Percentiles rank a stretch among this genome's conserved stretches.
Conservation (phyloP, 2,329 filamentous ascomycete species). For the Exophiala phaeomuriformis region DNA sequence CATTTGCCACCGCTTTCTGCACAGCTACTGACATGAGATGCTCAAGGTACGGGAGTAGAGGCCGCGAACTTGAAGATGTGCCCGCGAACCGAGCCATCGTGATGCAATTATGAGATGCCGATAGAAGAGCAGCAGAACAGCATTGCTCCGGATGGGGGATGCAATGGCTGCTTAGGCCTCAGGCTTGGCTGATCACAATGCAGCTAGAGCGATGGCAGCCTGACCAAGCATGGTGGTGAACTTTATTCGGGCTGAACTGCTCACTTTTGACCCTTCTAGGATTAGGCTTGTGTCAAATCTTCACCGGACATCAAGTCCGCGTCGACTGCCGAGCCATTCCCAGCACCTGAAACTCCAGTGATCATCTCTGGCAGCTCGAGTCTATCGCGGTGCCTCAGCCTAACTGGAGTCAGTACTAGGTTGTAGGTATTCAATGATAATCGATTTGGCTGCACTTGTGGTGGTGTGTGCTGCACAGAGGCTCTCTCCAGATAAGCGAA, state of each 20-base stretch:
- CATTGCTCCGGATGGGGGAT: not conserved
- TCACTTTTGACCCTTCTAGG: not conserved
- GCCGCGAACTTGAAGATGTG: not conserved
- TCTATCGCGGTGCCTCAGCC: not conserved
- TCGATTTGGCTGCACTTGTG: not conserved
- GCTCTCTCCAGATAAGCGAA: not conserved
- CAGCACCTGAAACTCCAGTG: not conserved
- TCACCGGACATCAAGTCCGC: not conserved
- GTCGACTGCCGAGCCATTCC: not conserved
- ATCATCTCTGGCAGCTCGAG: not conserved
- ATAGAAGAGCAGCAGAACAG: not conserved
- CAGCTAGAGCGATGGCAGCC: not conserved
- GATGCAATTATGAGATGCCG: conserved; percentile 3
- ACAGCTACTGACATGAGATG: too few relatives aligned
- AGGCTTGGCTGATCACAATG: not conserved
- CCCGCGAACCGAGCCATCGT: not conserved
- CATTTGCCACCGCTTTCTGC: too few relatives aligned
- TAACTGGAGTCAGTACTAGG: too few relatives aligned
- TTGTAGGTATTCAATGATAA: too few relatives aligned
- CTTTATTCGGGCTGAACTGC: not conserved
- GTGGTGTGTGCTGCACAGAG: not conserved
- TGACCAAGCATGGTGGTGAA: too few relatives aligned
- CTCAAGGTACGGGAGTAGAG: too few relatives aligned
- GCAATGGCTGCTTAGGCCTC: not conserved
- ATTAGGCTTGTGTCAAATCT: not conserved